Conservation (phyloP, 2,329 filamentous ascomycete genomes). For the Botrytis fabae region DNA sequence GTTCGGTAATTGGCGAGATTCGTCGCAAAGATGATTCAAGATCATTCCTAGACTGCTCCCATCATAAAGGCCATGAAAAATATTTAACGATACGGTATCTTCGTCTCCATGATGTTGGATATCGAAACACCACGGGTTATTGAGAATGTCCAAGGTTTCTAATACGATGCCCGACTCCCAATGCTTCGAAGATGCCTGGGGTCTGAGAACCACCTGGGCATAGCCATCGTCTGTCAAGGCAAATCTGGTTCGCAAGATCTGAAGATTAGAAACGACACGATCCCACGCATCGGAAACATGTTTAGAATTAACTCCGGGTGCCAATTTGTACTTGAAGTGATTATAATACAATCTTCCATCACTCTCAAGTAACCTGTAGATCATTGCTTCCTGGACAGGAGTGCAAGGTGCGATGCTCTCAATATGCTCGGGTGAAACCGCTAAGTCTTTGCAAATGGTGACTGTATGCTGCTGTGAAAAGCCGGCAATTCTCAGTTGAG, state of each 20-base stretch:
- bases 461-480: slow-evolving; percentile 42
- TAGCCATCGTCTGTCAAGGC: slow-evolving; percentile 72
- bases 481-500: slow-evolving; percentile 42
- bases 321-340: slow-evolving; percentile 63
- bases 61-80: slow-evolving; percentile 89
- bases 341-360: slow-evolving; percentile 71
- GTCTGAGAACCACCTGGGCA: slow-evolving; percentile 66
- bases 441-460: slow-evolving; percentile 50
- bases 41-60: slow-evolving; percentile 74
- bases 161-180: neutral
- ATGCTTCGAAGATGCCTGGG: slow-evolving; percentile 31
- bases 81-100: slow-evolving; percentile 57
- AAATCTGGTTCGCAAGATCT: slow-evolving; percentile 74
- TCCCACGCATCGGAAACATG: slow-evolving; percentile 60
- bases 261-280: slow-evolving; percentile 50
- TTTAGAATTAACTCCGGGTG: slow-evolving; percentile 45
- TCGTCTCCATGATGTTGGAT: neutral
- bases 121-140: slow-evolving; percentile 32
- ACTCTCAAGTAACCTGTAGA: slow-evolving; percentile 65
- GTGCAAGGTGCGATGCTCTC: slow-evolving; percentile 82
- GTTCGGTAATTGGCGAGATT: slow-evolving; percentile 47
- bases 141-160: slow-evolving; percentile 35
- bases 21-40: slow-evolving; percentile 55
- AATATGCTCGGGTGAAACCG: slow-evolving; percentile 53
- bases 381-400: slow-evolving; percentile 81